Evolutionary conservation across 768 basidiomycete species (phyloP).

Genomic region (Mycena albidolilacea): DNA sequence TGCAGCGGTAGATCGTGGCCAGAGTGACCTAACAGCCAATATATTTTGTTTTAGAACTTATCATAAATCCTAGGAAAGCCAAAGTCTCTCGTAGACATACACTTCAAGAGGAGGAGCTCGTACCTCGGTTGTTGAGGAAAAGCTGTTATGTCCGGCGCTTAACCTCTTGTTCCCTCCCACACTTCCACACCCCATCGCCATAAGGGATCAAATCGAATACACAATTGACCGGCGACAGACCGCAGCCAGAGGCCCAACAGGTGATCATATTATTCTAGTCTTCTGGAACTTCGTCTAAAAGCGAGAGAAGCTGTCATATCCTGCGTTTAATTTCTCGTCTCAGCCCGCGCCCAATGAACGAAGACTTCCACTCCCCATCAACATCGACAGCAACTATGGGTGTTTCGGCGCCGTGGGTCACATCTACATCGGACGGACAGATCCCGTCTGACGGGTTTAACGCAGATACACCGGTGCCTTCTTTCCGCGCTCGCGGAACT

Average conservation of each 20-base stretch:
- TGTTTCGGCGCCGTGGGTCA: neutral
- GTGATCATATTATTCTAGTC: neutral
- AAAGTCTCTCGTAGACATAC: too few relatives aligned
- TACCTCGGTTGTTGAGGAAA: neutral
- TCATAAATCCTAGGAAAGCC: too few relatives aligned
- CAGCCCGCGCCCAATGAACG: neutral
- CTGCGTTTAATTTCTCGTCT: neutral
- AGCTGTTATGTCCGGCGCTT: neutral
- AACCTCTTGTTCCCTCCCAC: neutral
- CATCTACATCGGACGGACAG: neutral
- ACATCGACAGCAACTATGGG: neutral
- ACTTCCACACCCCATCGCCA: neutral
- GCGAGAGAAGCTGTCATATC: neutral
- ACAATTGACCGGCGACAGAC: neutral
- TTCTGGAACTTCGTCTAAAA: constrained; percentile 1
- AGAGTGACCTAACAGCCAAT: too few relatives aligned
- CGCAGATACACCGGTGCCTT: neutral
- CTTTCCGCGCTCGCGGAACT: neutral
- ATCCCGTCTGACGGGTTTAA: neutral
- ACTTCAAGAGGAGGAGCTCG: too few relatives aligned
- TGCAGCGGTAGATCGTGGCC: too few relatives aligned
- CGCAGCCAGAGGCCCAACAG: neutral
- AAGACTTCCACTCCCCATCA: neutral
- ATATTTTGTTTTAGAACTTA: too few relatives aligned
- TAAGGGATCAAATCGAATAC: too few relatives aligned